These are phyloP conservation scores for Prunus persica DNA, from an alignment of 306 rosid species.

Conservation along the genomic window Prunus_persica_NCBIv2 NC_034009.1:35032001-35032500, in stretches of 20 bases:
- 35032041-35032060: slow-evolving; percentile 46
- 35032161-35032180: neutral
- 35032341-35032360: slow-evolving; percentile 78
- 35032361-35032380: slow-evolving; percentile 93
- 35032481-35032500: neutral
- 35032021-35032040: slow-evolving; percentile 51
- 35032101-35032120: neutral
- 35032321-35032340: slow-evolving; percentile 50
- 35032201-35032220: neutral
- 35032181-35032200: neutral
- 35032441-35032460: slow-evolving; percentile 95
- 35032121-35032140: neutral
- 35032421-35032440: slow-evolving; percentile 87
- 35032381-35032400: slow-evolving; percentile 73
- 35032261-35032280: slow-evolving; percentile 74
- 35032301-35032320: slow-evolving; percentile 34
- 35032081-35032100: neutral
- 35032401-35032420: slow-evolving; percentile 82
- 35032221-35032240: slow-evolving; percentile 26
- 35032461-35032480: slow-evolving; percentile 12
- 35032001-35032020: slow-evolving; percentile 82
- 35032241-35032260: slow-evolving; percentile 60
- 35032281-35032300: slow-evolving; percentile 66
- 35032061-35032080: neutral
- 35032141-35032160: neutral